A percentile compares a stretch with the other conserved stretches of the same genome.
These are phyloP conservation scores for Lactarius vividus DNA, from an alignment of 768 basidiomycete species.

Conservation along the genomic window DNA sequence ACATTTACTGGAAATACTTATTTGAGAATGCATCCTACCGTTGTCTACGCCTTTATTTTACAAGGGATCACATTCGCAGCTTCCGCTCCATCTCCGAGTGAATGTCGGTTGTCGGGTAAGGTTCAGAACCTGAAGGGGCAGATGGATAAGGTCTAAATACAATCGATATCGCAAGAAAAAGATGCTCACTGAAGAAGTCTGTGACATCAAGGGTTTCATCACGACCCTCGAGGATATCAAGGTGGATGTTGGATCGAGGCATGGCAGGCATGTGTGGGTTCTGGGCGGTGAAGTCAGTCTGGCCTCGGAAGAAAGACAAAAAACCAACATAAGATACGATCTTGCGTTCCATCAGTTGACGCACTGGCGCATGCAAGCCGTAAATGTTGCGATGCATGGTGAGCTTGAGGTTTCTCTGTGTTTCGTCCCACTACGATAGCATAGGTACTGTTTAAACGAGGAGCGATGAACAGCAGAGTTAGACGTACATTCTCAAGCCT, in stretches of 20 bases:
- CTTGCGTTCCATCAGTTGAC: conserved; percentile 91
- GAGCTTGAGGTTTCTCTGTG: conserved; percentile 84
- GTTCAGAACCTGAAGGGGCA: conserved; percentile 33
- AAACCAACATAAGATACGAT: conserved; percentile 68
- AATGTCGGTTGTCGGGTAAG: conserved; percentile 39
- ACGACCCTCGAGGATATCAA: conserved; percentile 91
- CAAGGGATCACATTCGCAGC: conserved; percentile 36
- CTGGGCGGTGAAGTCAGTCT: conserved; percentile 37
- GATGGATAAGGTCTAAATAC: neutral
- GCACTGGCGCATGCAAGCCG: conserved; percentile 87
- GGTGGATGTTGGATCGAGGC: conserved; percentile 72
- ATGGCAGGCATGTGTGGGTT: conserved; percentile 63
- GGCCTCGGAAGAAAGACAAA: neutral
- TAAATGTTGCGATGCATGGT: conserved; percentile 80
- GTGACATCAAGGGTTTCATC: conserved; percentile 77
- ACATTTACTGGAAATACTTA: neutral
- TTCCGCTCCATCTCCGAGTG: conserved; percentile 51
- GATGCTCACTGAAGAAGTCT: conserved; percentile 74
- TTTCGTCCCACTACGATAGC: conserved; percentile 79
- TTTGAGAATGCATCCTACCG: neutral
- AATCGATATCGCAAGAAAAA: neutral
- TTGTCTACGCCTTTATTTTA: neutral
- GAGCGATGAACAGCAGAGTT: neutral
- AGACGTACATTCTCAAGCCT: conserved; percentile 73
- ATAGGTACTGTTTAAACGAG: neutral